These are phyloP conservation scores for Rubus idaeus DNA, from an alignment of 306 rosid species.

Conservation along the genomic window DNA sequence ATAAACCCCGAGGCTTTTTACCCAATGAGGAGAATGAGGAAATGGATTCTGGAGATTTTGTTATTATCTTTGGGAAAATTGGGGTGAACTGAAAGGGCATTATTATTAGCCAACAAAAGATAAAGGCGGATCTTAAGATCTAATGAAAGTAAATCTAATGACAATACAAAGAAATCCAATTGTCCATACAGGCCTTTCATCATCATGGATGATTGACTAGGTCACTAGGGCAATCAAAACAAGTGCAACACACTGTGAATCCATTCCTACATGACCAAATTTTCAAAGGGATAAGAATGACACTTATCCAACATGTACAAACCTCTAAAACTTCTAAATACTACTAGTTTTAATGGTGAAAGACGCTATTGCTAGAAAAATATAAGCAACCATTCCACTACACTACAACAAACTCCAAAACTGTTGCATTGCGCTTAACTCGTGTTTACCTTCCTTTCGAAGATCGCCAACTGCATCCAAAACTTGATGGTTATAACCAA, in stretches of 20 bases:
- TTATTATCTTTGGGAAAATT: background rate
- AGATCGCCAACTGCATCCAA: constrained; percentile 8
- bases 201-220: constrained; percentile 15
- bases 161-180: constrained; percentile 12
- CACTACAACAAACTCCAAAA: background rate
- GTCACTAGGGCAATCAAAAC: constrained; percentile 13
- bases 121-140: constrained; percentile 4
- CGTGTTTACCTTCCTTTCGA: background rate
- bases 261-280: background rate
- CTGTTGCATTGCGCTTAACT: background rate
- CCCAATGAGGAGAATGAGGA: background rate
- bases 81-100: background rate
- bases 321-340: background rate
- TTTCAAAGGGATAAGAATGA: background rate
- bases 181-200: constrained; percentile 1
- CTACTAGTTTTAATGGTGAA: background rate
- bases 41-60: background rate
- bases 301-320: constrained; percentile 6
- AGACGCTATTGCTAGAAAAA: background rate
- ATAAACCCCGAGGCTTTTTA: background rate
- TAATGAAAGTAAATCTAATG: background rate
- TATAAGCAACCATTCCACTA: background rate
- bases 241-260: constrained; percentile 8
- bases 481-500: background rate
- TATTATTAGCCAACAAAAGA: background rate